Evolutionary conservation across 352 stramenopile species (phyloP).

Genomic region (Phytopythium mirpurense): DNA sequence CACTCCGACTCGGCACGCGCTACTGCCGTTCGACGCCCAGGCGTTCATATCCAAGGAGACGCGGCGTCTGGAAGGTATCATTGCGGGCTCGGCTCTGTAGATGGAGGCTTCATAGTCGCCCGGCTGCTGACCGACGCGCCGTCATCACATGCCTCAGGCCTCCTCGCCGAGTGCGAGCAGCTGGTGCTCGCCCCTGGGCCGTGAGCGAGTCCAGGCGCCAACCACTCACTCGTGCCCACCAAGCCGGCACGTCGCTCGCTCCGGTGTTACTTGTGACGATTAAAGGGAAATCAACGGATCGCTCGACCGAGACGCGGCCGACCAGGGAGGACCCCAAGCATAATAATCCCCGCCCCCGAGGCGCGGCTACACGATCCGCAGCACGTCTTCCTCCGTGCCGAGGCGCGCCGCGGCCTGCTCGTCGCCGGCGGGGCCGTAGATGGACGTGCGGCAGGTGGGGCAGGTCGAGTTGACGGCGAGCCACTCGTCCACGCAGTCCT

Average conservation of each 20-base stretch:
- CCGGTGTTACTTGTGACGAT: neutral
- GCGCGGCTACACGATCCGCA: constrained; percentile 39
- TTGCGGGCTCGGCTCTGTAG: too few species aligned
- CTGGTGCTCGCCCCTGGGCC: constrained; percentile 1
- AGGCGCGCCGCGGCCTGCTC: constrained; percentile 11
- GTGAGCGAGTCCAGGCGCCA: neutral
- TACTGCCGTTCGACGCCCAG: neutral
- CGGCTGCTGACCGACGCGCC: too few species aligned
- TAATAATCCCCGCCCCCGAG: neutral
- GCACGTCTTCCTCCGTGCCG: constrained; percentile 54
- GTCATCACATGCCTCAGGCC: too few species aligned
- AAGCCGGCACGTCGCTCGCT: neutral
- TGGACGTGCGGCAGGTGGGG: constrained; percentile 83
- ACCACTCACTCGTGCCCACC: too few species aligned
- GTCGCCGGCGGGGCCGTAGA: constrained; percentile 36
- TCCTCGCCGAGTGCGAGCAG: constrained; percentile 20
- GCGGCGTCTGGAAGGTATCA: neutral
- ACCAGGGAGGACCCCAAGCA: neutral
- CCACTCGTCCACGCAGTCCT: constrained; percentile 89
- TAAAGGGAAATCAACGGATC: neutral
- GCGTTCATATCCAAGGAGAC: neutral
- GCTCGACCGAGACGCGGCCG: neutral
- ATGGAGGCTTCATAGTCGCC: too few species aligned
- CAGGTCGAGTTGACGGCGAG: constrained; percentile 85
- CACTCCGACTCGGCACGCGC: neutral